Evolutionary conservation across 225 moss, liverwort and hornwort species (phyloP).

Genomic region (Sphagnum tenellum): DNA sequence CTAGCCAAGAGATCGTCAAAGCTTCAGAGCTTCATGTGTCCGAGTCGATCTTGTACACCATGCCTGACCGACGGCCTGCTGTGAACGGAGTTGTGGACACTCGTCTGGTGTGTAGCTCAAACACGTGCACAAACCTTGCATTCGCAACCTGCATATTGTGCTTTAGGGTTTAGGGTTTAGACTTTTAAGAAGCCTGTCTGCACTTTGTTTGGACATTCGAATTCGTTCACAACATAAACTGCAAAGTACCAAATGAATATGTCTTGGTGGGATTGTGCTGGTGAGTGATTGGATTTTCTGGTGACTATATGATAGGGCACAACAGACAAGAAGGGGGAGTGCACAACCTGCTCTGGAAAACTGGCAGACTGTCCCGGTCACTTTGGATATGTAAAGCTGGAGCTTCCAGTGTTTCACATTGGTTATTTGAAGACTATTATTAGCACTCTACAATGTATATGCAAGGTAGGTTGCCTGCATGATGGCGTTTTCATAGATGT

Average conservation of each 20-base stretch:
- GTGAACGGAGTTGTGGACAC: constrained; percentile 73
- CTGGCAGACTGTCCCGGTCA: constrained; percentile 95
- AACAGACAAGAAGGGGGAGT: constrained; percentile 93
- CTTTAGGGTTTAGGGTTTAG: too few species aligned
- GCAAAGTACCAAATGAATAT: too few species aligned
- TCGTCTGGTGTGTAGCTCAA: constrained; percentile 48
- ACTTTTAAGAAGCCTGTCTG: too few species aligned
- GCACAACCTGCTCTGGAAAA: constrained; percentile 91
- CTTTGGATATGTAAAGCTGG: constrained; percentile 87
- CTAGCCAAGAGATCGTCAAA: constrained; percentile 82
- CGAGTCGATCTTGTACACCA: constrained; percentile 73
- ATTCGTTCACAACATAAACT: too few species aligned
- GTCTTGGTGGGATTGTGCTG: too few species aligned
- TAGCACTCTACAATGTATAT: constrained; percentile 87
- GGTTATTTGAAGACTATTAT: constrained; percentile 93
- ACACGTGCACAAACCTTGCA: too few species aligned
- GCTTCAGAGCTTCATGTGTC: constrained; percentile 85
- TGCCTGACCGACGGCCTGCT: constrained; percentile 76
- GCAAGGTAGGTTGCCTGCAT: constrained; percentile 51
- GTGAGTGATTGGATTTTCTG: not conserved
- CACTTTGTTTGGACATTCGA: too few species aligned
- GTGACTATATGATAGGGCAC: constrained; percentile 58
- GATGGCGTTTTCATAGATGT: too few species aligned
- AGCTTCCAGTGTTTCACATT: constrained; percentile 97
- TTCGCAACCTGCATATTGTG: too few species aligned